These are phyloP conservation scores for Ogataea dorogensis DNA, from an alignment of 805 yeast species.

Conservation along the genomic window DNA sequence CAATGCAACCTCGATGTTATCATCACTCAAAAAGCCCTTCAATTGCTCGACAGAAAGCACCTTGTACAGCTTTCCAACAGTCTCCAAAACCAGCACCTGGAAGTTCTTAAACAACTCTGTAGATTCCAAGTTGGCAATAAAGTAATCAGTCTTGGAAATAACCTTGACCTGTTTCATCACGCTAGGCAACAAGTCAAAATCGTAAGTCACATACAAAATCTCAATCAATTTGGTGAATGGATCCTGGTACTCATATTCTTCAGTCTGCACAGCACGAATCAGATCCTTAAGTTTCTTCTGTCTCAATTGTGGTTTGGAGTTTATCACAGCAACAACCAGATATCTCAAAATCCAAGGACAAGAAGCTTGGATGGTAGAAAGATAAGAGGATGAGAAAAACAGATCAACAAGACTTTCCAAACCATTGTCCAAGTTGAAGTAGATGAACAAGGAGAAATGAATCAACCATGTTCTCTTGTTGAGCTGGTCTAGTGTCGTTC, in stretches of 20 bases:
- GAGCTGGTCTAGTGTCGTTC: slow-evolving; percentile 56
- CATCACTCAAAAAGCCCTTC: slow-evolving; percentile 29
- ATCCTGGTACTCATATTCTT: slow-evolving; percentile 62
- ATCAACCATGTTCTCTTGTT: slow-evolving; percentile 66
- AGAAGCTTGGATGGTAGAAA: slow-evolving; percentile 66
- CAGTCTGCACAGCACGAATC: slow-evolving; percentile 56
- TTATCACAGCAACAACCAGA: slow-evolving; percentile 57
- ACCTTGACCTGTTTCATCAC: slow-evolving; percentile 48
- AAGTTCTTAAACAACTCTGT: slow-evolving; percentile 25
- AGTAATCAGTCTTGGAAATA: slow-evolving; percentile 55
- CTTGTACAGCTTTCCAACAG: slow-evolving; percentile 28
- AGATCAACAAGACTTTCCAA: slow-evolving; percentile 54
- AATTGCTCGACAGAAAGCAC: slow-evolving; percentile 23
- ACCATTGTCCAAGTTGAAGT: slow-evolving; percentile 52
- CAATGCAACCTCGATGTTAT: slow-evolving; percentile 10
- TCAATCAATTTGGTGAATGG: slow-evolving; percentile 59
- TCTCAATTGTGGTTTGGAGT: slow-evolving; percentile 35
- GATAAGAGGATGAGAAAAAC: slow-evolving; percentile 56
- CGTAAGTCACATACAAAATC: slow-evolving; percentile 56
- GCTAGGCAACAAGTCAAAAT: slow-evolving; percentile 51
- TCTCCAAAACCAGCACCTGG: slow-evolving; percentile 23
- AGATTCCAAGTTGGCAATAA: slow-evolving; percentile 45
- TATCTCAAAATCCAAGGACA: slow-evolving; percentile 72
- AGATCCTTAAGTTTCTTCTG: slow-evolving; percentile 59
- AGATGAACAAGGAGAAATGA: slow-evolving; percentile 68